phyloP scores from a whole-genome alignment of 192 early-diverging fungal species.

The Backusella circina region DNA sequence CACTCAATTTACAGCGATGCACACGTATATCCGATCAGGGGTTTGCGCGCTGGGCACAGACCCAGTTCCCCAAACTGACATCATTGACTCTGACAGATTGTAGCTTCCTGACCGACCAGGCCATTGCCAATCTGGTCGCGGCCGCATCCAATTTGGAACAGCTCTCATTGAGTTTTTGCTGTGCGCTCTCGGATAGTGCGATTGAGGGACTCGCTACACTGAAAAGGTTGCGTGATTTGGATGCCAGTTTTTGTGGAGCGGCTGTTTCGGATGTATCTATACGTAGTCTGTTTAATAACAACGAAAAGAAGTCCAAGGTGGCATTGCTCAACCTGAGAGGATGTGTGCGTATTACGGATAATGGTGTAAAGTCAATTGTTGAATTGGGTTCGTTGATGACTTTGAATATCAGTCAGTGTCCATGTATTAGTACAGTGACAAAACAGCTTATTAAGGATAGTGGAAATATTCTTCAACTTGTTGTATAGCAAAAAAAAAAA shows the following conservation, averaged over 20 bases:
- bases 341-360: slow-evolving; percentile 46
- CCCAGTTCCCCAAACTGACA: slow-evolving; percentile 38
- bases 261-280: slow-evolving; percentile 67
- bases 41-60: slow-evolving; percentile 47
- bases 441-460: background rate
- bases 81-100: slow-evolving; percentile 69
- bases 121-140: slow-evolving; percentile 49
- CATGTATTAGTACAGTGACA: background rate
- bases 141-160: slow-evolving; percentile 51
- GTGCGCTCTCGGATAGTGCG: slow-evolving; percentile 63
- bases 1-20: slow-evolving; percentile 71
- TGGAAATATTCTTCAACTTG: background rate
- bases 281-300: slow-evolving; percentile 34
- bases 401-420: slow-evolving; percentile 16
- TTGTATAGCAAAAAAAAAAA: background rate
- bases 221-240: slow-evolving; percentile 47
- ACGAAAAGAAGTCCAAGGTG: slow-evolving; percentile 21
- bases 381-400: background rate
- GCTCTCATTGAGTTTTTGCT: slow-evolving; percentile 73
- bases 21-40: slow-evolving; percentile 68
- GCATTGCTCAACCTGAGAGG: slow-evolving; percentile 52
- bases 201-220: slow-evolving; percentile 42
- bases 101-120: slow-evolving; percentile 68
- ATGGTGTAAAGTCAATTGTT: slow-evolving; percentile 17
- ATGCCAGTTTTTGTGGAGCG: slow-evolving; percentile 67